Evolutionary conservation across 1,284 basidiomycete species (phyloP).

Genomic region (Melanopsichium pennsylvanicum): DNA sequence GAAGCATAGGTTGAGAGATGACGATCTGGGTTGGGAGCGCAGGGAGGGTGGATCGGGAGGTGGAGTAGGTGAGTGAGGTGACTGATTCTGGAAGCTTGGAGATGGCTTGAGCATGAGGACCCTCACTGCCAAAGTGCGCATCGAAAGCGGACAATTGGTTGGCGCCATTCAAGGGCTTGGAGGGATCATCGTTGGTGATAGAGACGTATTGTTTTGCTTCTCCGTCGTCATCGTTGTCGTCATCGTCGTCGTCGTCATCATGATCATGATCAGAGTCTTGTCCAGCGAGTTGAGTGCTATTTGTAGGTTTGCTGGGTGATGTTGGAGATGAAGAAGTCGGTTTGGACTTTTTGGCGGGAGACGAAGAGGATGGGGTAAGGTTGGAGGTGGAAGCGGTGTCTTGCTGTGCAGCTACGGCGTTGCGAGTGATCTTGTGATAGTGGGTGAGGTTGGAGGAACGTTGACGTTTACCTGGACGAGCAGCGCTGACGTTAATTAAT

Average conservation of each 20-base stretch:
- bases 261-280: constrained; percentile 43
- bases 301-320: constrained; percentile 6
- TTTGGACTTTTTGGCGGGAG: constrained; percentile 23
- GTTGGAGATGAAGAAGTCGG: not conserved
- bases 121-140: constrained; percentile 46
- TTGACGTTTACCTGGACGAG: constrained; percentile 68
- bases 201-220: constrained; percentile 17
- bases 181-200: no score
- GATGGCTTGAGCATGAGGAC: constrained; percentile 37
- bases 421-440: constrained; percentile 33
- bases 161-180: no score
- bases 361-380: constrained; percentile 10
- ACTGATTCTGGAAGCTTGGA: constrained; percentile 32
- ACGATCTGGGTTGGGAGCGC: constrained; percentile 27
- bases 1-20: constrained; percentile 18
- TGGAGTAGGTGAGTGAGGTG: constrained; percentile 28
- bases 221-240: not conserved
- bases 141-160: constrained; percentile 41
- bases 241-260: constrained; percentile 5
- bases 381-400: constrained; percentile 35
- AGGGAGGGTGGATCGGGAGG: constrained; percentile 19
- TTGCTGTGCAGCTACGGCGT: constrained; percentile 33
- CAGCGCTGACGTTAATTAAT: constrained; percentile 89
- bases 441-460: constrained; percentile 48
- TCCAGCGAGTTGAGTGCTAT: constrained; percentile 14